These are phyloP conservation scores for Asclepias syriaca DNA, from an alignment of 257 asterid species.

Conservation along the genomic window DNA sequence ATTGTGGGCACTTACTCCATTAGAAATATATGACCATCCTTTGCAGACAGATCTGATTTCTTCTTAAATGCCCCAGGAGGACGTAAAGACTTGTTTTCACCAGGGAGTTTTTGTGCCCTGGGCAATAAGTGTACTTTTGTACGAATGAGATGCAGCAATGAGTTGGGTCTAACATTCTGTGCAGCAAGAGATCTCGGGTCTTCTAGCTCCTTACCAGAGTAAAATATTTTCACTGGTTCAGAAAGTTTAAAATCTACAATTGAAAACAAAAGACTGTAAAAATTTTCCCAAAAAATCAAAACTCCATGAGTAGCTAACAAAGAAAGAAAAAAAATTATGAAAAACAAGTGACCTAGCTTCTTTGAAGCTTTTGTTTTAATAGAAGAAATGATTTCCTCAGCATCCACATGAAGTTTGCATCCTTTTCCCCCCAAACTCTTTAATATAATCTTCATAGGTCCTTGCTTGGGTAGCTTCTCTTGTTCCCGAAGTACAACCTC, in stretches of 20 bases:
- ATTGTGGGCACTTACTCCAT: constrained; percentile 80
- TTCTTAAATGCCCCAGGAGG: constrained; percentile 99
- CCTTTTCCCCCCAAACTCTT: constrained; percentile 99
- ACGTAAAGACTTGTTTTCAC: constrained; percentile 90
- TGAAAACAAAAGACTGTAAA: constrained; percentile 13
- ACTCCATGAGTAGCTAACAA: constrained; percentile 4
- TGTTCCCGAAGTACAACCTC: constrained; percentile 83
- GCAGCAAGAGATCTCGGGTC: constrained; percentile 73
- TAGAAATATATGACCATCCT: constrained; percentile 93
- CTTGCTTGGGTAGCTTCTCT: constrained; percentile 60
- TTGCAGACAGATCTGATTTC: constrained; percentile 93
- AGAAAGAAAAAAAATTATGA: constrained; percentile 8
- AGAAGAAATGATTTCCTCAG: constrained; percentile 76
- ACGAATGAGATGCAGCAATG: constrained; percentile 94
- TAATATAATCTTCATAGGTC: constrained; percentile 87
- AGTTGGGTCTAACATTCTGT: constrained; percentile 74
- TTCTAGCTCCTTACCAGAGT: constrained; percentile 87
- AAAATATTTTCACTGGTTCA: constrained; percentile 83
- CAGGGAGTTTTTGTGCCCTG: constrained; percentile 95
- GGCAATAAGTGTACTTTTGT: constrained; percentile 76
- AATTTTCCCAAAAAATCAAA: constrained; percentile 2
- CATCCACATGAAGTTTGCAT: constrained; percentile 88
- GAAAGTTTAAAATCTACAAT: constrained; percentile 77
- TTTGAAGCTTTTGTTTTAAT: constrained; percentile 92
- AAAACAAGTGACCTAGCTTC: constrained; percentile 63